Conservation (phyloP, 352 stramenopile species). For the Pilasporangium apinafurcum region DNA sequence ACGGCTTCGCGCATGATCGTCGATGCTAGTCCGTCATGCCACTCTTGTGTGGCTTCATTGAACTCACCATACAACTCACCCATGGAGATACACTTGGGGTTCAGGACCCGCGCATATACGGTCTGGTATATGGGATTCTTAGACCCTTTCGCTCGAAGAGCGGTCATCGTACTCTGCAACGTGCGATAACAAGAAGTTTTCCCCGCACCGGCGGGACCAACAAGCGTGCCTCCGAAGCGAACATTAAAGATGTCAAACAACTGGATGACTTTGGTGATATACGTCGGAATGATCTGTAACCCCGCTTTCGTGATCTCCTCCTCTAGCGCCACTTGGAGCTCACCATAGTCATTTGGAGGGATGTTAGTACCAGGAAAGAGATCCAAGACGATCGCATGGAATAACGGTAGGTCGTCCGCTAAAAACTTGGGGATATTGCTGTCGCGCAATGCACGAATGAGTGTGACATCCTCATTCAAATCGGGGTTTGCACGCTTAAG, state of each 20-base stretch:
- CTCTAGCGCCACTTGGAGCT: conserved; percentile 66
- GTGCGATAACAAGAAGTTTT: conserved; percentile 89
- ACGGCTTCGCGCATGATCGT: conserved; percentile 80
- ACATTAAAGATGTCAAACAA: conserved; percentile 94
- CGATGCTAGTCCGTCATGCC: conserved; percentile 77
- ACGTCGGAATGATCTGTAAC: conserved; percentile 65
- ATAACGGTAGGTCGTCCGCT: conserved; percentile 88
- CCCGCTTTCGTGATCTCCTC: conserved; percentile 51
- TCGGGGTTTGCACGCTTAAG: conserved; percentile 79
- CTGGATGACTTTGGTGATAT: conserved; percentile 92
- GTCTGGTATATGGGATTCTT: conserved; percentile 80
- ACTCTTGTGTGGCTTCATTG: conserved; percentile 87
- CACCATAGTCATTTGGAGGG: conserved; percentile 78
- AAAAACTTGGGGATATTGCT: conserved; percentile 95
- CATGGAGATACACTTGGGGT: conserved; percentile 86
- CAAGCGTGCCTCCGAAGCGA: conserved; percentile 87
- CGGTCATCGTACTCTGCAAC: conserved; percentile 83
- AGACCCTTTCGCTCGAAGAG: conserved; percentile 44
- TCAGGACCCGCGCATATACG: conserved; percentile 64
- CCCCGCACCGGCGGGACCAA: conserved; percentile 76
- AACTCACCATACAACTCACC: conserved; percentile 84
- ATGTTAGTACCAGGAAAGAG: conserved; percentile 87
- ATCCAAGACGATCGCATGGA: conserved; percentile 89
- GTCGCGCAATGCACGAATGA: conserved; percentile 86
- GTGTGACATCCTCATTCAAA: conserved; percentile 83